Percentiles rank a stretch among this genome's conserved stretches.
Evolutionary conservation across 2,329 filamentous ascomycete genomes (phyloP).

Genomic region (Fusarium nelsonii): DNA sequence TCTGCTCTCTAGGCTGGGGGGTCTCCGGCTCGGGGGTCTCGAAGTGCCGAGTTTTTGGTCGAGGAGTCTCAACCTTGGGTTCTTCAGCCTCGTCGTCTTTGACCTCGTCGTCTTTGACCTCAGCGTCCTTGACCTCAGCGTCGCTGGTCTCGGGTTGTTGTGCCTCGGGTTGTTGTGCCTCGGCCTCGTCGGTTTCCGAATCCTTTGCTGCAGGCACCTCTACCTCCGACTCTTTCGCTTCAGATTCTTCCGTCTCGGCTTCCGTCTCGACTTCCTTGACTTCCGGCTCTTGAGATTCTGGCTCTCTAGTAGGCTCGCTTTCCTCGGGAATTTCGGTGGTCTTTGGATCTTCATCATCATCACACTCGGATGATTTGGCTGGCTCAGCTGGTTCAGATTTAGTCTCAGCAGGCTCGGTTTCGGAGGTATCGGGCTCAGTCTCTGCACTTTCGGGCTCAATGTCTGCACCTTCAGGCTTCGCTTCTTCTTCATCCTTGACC

Average conservation of each 20-base stretch:
- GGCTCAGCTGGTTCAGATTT: background rate
- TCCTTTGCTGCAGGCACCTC: background rate
- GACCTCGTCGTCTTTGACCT: background rate
- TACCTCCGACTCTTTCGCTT: background rate
- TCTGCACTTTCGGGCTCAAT: background rate
- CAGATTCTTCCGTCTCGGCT: background rate
- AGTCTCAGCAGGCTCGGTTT: background rate
- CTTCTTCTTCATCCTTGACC: conserved; percentile 1
- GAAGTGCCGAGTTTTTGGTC: conserved; percentile 15
- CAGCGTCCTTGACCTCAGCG: background rate
- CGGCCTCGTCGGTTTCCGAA: background rate
- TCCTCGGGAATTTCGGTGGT: conserved; percentile 3
- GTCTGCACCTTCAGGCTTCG: background rate
- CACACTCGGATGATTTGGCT: background rate
- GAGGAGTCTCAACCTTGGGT: conserved; percentile 16
- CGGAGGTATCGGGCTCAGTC: conserved; percentile 10
- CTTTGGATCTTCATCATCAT: background rate
- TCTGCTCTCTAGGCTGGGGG: conserved; percentile 33
- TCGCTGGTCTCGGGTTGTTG: background rate
- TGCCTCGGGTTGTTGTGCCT: background rate
- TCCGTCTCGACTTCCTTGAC: background rate
- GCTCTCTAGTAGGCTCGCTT: background rate
- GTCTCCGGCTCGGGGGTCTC: conserved; percentile 37
- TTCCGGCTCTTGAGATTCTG: background rate
- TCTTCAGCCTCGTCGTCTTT: conserved; percentile 7